phyloP scores from a whole-genome alignment of 2,329 filamentous ascomycete species.

The Seiridium cupressi region DNA sequence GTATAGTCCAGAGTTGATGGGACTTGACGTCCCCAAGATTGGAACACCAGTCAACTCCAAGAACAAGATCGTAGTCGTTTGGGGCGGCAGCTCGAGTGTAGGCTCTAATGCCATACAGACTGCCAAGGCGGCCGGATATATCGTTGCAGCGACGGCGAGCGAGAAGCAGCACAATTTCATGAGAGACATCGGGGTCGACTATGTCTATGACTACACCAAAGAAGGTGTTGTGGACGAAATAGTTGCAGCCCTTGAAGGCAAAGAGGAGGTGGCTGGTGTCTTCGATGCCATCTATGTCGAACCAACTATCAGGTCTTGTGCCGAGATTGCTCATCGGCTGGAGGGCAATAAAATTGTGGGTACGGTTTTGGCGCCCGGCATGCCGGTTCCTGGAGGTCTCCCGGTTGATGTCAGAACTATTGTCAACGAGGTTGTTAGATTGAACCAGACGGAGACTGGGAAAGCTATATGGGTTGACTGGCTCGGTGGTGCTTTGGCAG shows the following conservation, averaged over 20 bases:
- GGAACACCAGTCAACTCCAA: background rate
- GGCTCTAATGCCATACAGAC: constrained; percentile 42
- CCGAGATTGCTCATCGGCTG: constrained; percentile 2
- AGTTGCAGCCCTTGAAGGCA: constrained; percentile 20
- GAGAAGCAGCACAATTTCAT: constrained; percentile 23
- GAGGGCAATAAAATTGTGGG: constrained; percentile 4
- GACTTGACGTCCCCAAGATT: constrained; percentile 3
- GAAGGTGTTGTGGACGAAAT: constrained; percentile 23
- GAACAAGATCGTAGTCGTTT: constrained; percentile 6
- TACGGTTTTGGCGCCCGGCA: constrained; percentile 17
- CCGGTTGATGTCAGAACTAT: constrained; percentile 29
- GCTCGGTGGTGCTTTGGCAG: constrained; percentile 33
- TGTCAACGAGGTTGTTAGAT: constrained; percentile 20
- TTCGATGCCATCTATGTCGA: constrained; percentile 14
- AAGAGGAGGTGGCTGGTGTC: constrained; percentile 27
- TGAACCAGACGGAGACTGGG: constrained; percentile 29
- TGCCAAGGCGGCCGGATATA: constrained; percentile 34
- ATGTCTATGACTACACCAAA: constrained; percentile 22
- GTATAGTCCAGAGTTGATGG: constrained; percentile 10
- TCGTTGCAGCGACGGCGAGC: constrained; percentile 36
- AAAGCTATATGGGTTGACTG: constrained; percentile 35
- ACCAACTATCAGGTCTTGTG: constrained; percentile 3
- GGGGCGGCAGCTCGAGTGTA: constrained; percentile 37
- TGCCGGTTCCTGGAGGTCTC: constrained; percentile 34
- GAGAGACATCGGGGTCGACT: constrained; percentile 18